Evolutionary conservation across 2,329 filamentous ascomycete genomes (phyloP).

Genomic region (Alternaria ventricosa): DNA sequence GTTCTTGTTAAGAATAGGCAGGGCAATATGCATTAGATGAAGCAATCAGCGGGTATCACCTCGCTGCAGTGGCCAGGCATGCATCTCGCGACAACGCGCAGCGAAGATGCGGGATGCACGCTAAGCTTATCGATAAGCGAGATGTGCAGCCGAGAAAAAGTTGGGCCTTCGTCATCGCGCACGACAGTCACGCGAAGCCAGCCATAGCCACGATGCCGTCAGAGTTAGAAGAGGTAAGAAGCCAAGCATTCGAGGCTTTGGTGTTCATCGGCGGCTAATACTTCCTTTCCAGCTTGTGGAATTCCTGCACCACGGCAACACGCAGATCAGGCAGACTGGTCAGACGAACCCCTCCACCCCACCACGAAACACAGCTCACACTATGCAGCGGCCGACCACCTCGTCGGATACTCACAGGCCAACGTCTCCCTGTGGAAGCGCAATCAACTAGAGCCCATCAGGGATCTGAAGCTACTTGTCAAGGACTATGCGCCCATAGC

Average conservation of each 20-base stretch:
- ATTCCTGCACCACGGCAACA: conserved; percentile 91
- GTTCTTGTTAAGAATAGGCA: conserved; percentile 8
- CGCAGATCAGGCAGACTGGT: conserved; percentile 85
- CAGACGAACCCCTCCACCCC: conserved; percentile 41
- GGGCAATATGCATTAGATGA: conserved; percentile 8
- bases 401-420: conserved; percentile 81
- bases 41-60: conserved; percentile 8
- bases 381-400: conserved; percentile 75
- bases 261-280: neutral
- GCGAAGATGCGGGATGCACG: conserved; percentile 7
- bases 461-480: conserved; percentile 84
- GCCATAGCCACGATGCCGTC: conserved; percentile 52
- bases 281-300: conserved; percentile 73
- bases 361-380: conserved; percentile 23
- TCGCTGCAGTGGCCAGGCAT: conserved; percentile 9
- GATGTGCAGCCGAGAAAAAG: conserved; percentile 31
- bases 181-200: conserved; percentile 12
- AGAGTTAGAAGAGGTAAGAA: conserved; percentile 57
- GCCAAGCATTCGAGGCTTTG: neutral
- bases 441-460: conserved; percentile 77
- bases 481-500: conserved; percentile 88
- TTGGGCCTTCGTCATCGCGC: conserved; percentile 31
- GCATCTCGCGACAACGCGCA: conserved; percentile 2
- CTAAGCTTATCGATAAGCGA: conserved; percentile 45
- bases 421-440: conserved; percentile 85